Base-by-base conservation (phyloP, 768 basidiomycete species). In the Tricholoma matsutake region DNA sequence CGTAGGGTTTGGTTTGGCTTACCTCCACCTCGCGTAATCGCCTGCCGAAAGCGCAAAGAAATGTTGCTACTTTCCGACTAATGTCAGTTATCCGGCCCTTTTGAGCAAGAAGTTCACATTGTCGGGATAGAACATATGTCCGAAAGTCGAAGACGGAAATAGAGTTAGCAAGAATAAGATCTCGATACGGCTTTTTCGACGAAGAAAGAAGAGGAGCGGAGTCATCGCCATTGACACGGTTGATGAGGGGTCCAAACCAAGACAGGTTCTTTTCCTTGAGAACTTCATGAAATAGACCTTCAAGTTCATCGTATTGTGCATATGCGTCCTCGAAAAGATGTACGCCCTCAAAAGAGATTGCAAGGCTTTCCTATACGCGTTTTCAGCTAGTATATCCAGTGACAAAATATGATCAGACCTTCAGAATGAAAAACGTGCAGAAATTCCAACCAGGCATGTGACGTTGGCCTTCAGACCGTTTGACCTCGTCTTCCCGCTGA, bases 361-460 rank as follows among this genome's bases (percentile, higher is more conserved):
- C 95, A 32, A 99, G 79, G 63, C 91, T 95, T 85, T 98, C 97
- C 96, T 98, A 68, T 54, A 37, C 64, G 58, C 61, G 67, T 10
- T 53, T 34, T 51, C 59, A 65, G 72, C 25, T 68, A 61, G 39
- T 65, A 64, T 56, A 34, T 37, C 66, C 59, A 20, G 53, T 52
- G 39, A 55, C 54, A 35, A 43, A 29, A 31, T 25, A 28, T 56
- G 47, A 39, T 59, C 57, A 57, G 61, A 94, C 96, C 86, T 98
- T 99, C 37, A 96, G 79, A 55, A 95, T 86, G 74, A 98, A 98
- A 78, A 96, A 98, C 0, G 91, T 95, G 72, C 95, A 96, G 71
- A 97, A 99, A 70, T 97, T 97, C 97, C 97, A 99, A 8, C 97
- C 96, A 1, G 94, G 94, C 86, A 95, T 91, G 67, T 89, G 83